Base-by-base conservation (phyloP, 164 flowering plant genomes). In the Annona squamosa region DNA sequence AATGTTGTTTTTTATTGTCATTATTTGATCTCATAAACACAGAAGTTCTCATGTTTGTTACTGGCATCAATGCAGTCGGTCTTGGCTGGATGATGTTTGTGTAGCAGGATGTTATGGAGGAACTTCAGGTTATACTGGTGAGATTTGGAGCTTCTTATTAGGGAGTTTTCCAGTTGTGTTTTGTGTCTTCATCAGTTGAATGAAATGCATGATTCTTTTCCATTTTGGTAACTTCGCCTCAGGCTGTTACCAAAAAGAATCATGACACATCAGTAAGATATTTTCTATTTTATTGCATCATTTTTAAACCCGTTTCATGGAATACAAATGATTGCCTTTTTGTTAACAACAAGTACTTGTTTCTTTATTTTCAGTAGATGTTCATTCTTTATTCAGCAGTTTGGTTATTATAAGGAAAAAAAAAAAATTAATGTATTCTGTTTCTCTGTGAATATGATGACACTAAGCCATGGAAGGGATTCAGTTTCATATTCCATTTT, bases 41-140 rank as follows among this genome's bases (percentile, higher is more conserved):
- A 18, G 71, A 68, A 68, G 12, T 4, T 16, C 68, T 17, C 12
- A 4, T 66, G 48, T 7, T 63, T 66, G 41, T 42, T 4, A 66
- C 46, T 37, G 46, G 3, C 72, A 13, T 79, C 61, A 37, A 18
- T 66, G 80, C 85, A 88, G 95, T 76, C 85, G 71, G 26, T 81
- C 87, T 68, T 86, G 88, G 91, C 66, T 76, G 71, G 85, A 86
- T 52, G 88, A 87, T 81, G 76, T 84, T 59, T 81, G 83, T 78
- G 71, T 82, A 64, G 68, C 96, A 62, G 91, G 86, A 64, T 79
- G 84, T 56, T 76, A 73, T 67, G 81, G 75, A 42, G 82, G 75
- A 77, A 78, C 65, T 63, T 70, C 85, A 12, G 86, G 84, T 62
- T 94, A 94, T 76, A 86, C 89, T 68, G 99, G 99, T 93, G 72